Evolutionary conservation across 2,329 filamentous ascomycete genomes (phyloP).

Genomic region (Cercospora citrullina): DNA sequence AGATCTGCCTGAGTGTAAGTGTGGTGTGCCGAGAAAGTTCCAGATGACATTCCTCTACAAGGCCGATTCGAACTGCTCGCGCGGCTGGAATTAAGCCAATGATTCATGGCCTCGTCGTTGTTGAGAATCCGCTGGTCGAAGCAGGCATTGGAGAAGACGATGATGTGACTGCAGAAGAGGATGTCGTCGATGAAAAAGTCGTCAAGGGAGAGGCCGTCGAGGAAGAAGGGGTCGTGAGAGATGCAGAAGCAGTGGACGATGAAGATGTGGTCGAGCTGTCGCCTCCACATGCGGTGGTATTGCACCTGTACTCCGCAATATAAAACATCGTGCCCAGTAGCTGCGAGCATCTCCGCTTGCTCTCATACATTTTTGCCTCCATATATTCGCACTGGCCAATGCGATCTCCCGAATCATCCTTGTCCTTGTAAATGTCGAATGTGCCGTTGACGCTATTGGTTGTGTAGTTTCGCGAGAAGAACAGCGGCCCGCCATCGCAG

Average conservation of each 20-base stretch:
- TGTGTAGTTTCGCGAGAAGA: conserved; percentile 15
- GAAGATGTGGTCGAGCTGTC: not conserved
- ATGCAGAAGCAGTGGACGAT: not conserved
- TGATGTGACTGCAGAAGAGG: not conserved
- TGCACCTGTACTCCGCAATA: conserved; percentile 15
- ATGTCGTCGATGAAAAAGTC: not conserved
- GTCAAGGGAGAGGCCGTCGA: not conserved
- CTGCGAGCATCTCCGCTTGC: conserved; percentile 15
- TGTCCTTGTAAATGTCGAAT: conserved; percentile 20
- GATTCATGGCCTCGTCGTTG: not conserved
- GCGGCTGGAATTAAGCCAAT: not conserved
- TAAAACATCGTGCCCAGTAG: conserved; percentile 20
- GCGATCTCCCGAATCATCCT: conserved; percentile 14
- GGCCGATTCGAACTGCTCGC: not conserved
- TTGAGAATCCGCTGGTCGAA: not conserved
- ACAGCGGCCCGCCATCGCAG: conserved; percentile 16
- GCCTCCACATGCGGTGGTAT: conserved; percentile 17
- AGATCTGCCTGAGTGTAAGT: not conserved
- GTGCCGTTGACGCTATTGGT: conserved; percentile 17
- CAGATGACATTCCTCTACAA: not conserved
- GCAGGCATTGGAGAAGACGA: not conserved
- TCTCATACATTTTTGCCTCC: conserved; percentile 12
- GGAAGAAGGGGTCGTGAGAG: not conserved
- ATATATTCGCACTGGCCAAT: conserved; percentile 15
- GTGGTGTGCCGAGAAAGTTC: not conserved